phyloP scores from a whole-genome alignment of 768 basidiomycete genomes.

The Dioszegia aurantiaca region DNA sequence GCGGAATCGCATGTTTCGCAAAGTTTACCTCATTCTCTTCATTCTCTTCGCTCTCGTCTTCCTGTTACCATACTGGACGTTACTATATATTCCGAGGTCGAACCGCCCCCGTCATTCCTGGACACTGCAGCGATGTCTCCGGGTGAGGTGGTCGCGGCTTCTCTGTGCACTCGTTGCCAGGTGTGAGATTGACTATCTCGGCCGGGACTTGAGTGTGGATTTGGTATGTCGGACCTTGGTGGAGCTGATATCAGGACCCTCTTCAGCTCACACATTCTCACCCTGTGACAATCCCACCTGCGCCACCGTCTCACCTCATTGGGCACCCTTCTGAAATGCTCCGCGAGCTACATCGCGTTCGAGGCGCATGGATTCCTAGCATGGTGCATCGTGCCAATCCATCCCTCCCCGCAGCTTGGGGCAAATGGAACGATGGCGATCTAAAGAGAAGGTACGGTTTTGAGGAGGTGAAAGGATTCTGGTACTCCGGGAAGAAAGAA shows the following conservation, averaged over 20 bases:
- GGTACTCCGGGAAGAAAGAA: constrained; percentile 39
- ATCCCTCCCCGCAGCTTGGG: constrained; percentile 20
- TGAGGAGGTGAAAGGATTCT: constrained; percentile 36
- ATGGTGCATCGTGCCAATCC: constrained; percentile 28
- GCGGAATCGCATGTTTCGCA: constrained; percentile 30
- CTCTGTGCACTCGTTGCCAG: constrained; percentile 38
- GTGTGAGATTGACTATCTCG: constrained; percentile 44
- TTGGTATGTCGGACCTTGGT: constrained; percentile 20
- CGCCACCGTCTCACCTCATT: constrained; percentile 23
- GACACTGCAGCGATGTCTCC: constrained; percentile 34
- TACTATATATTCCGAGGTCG: constrained; percentile 21
- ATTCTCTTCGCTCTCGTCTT: constrained; percentile 29
- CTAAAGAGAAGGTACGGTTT: constrained; percentile 25
- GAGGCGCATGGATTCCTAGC: constrained; percentile 31
- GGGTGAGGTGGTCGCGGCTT: constrained; percentile 32
- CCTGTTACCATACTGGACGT: constrained; percentile 34
- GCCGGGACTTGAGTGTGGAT: constrained; percentile 28
- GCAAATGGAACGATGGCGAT: constrained; percentile 27
- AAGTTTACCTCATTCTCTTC: constrained; percentile 32
- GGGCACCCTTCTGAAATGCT: constrained; percentile 34
- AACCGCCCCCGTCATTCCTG: constrained; percentile 33
- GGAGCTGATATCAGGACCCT: constrained; percentile 24
- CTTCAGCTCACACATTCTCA: constrained; percentile 31
- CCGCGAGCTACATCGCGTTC: constrained; percentile 21
- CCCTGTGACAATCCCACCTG: constrained; percentile 34